Evolutionary conservation across 2,329 filamentous ascomycete species (phyloP).

Genomic region (Penicillium aurantiogriseum): DNA sequence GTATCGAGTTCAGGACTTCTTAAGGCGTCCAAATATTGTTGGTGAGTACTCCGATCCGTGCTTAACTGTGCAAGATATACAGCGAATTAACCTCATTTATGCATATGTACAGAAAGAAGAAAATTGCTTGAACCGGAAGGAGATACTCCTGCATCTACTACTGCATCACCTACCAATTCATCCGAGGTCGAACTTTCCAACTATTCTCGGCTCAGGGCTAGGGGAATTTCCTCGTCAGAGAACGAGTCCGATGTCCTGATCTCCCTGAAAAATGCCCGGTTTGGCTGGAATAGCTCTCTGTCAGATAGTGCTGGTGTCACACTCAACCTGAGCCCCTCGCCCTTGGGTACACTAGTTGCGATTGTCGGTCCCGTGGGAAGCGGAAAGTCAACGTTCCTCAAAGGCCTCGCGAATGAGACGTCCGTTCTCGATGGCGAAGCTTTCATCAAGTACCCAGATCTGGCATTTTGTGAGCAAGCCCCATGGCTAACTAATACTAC

Average conservation of each 20-base stretch:
- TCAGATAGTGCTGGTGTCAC: conserved; percentile 2
- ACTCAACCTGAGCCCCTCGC: not conserved
- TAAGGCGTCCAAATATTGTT: too few relatives aligned
- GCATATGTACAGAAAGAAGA: too few relatives aligned
- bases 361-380: conserved; percentile 49
- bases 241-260: too few relatives aligned
- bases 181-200: too few relatives aligned
- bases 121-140: too few relatives aligned
- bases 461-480: conserved; percentile 30
- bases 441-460: conserved; percentile 14
- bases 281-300: conserved; percentile 8
- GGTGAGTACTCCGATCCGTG: too few relatives aligned
- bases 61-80: too few relatives aligned
- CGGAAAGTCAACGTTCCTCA: conserved; percentile 49
- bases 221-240: too few relatives aligned
- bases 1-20: conserved; percentile 31
- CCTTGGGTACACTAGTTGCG: conserved; percentile 35
- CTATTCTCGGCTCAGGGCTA: too few relatives aligned
- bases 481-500: conserved; percentile 30
- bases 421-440: conserved; percentile 13
- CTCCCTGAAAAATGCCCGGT: conserved; percentile 10
- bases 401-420: conserved; percentile 34
- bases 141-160: too few relatives aligned
- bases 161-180: too few relatives aligned
- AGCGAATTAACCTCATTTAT: too few relatives aligned